Evolutionary conservation across 2,329 filamentous ascomycete species (phyloP), one percentile per base, ranked within the genome.

Genomic region (Blumeria hordei): DNA sequence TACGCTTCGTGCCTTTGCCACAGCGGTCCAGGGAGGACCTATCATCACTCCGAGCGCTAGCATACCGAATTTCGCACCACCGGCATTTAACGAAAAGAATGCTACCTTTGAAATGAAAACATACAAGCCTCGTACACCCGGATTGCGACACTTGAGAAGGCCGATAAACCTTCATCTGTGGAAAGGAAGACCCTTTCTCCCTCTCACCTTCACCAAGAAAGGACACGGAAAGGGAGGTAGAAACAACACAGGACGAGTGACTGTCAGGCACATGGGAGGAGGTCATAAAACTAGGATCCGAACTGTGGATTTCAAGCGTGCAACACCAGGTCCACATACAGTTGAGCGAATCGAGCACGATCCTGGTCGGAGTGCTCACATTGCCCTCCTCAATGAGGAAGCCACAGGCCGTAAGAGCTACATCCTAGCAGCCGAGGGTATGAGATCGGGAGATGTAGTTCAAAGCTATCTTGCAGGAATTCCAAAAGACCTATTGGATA

Each of bases 261-360:
- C 88, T 0, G 83, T 98, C 50, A 77, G 93, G 61, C 92, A 98
- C 71, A 81, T 84, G 56, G 92, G 92, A 66, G 92, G 90, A 67
- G 93, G 92, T 60, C 82, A 83, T 58, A 94, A 95, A 74, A 76
- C 88, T 64, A 81, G 92, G 65, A 93, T 98, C 70, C 76, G 93
- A 57, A 92, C 80, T 1, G 81, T 98, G 36, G 93, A 98, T 69
- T 98, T 94, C 67, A 72, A 80, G 60, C 82, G 92, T 55, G 78
- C 75, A 67, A 76, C 76, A 32, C 78, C 88, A 0, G 92, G 92
- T 16, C 81, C 85, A 59, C 92, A 96, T 63, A 69, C 81, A 14
- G 90, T 98, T 55, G 88, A 96, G 66, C 80, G 92, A 58, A 92
- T 98, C 64, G 92, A 98, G 68, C 88, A 96, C 67, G 93, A 98